A percentile compares a stretch with the other conserved stretches of the same genome.
Evolutionary conservation across 2,329 filamentous ascomycete genomes (phyloP).

Genomic region (Hymenoscyphus salicellus): DNA sequence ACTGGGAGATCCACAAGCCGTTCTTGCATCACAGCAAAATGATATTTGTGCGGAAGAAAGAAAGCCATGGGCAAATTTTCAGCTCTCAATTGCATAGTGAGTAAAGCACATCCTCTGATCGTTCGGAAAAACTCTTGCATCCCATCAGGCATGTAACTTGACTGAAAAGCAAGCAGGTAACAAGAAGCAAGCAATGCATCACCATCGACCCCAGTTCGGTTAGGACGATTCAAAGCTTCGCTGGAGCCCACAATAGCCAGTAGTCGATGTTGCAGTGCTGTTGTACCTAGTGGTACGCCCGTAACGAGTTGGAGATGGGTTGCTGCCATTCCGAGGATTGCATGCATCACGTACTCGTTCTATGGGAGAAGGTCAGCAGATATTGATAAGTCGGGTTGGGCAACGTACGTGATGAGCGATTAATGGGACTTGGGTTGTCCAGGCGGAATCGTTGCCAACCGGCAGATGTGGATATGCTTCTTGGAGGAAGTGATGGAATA

Average conservation of each 20-base stretch:
- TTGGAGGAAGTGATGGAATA: slow-evolving; percentile 65
- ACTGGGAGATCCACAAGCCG: slow-evolving; percentile 47
- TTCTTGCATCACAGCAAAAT: slow-evolving; percentile 44
- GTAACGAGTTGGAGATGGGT: slow-evolving; percentile 60
- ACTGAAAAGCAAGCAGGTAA: slow-evolving; percentile 58
- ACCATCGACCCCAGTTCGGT: slow-evolving; percentile 49
- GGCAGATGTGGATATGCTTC: slow-evolving; percentile 63
- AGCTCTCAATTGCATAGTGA: slow-evolving; percentile 53
- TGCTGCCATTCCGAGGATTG: slow-evolving; percentile 64
- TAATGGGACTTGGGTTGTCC: slow-evolving; percentile 65
- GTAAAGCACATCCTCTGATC: slow-evolving; percentile 54
- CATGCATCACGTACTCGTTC: slow-evolving; percentile 68
- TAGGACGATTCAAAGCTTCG: slow-evolving; percentile 46
- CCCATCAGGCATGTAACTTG: slow-evolving; percentile 55
- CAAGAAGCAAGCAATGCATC: slow-evolving; percentile 60
- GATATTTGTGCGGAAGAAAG: slow-evolving; percentile 44
- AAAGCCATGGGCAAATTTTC: slow-evolving; percentile 50
- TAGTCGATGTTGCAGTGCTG: slow-evolving; percentile 62
- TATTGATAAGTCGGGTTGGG: neutral
- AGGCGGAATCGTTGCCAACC: slow-evolving; percentile 61
- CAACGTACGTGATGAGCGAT: slow-evolving; percentile 62
- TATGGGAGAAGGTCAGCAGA: slow-evolving; percentile 30
- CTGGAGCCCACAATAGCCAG: slow-evolving; percentile 64
- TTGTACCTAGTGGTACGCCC: slow-evolving; percentile 25
- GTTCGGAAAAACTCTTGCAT: slow-evolving; percentile 61